A percentile compares a stretch with the other conserved stretches of the same genome.
Conservation (phyloP, 176 grass and related monocot species). For the Oryza nivara region DNA sequence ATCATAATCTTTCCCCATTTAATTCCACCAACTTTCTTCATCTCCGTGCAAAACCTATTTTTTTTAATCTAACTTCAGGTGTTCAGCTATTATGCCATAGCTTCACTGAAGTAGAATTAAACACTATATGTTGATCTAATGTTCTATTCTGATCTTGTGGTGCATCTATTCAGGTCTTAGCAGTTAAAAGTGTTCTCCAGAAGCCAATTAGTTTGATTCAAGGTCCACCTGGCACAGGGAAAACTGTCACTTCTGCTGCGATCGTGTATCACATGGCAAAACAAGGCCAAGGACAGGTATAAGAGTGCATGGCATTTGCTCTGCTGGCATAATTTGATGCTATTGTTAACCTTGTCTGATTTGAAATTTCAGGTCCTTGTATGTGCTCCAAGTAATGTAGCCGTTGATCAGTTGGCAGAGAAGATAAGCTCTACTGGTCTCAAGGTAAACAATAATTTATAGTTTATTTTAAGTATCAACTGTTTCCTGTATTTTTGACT, state of each 20-base stretch:
- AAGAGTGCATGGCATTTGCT: conserved; percentile 18
- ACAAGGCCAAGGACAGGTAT: conserved; percentile 99
- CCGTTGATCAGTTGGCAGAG: conserved; percentile 97
- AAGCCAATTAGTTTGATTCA: conserved; percentile 99
- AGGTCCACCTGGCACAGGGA: conserved; percentile 96
- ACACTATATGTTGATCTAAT: conserved; percentile 37
- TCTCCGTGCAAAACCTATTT: too few species aligned
- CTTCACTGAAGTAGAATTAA: background rate
- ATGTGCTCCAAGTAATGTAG: conserved; percentile 98
- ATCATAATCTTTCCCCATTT: too few species aligned
- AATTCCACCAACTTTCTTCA: too few species aligned
- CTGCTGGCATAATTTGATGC: conserved; percentile 15
- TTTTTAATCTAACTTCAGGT: background rate
- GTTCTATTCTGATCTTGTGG: background rate
- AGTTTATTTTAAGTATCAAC: background rate
- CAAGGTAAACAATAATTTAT: conserved; percentile 62
- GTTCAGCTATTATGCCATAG: background rate
- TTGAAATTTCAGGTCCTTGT: conserved; percentile 80
- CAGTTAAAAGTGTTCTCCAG: conserved; percentile 99
- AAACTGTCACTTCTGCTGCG: conserved; percentile 98
- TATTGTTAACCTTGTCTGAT: conserved; percentile 22
- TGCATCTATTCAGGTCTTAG: conserved; percentile 71
- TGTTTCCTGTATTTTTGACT: background rate
- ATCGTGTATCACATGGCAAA: conserved; percentile 99
- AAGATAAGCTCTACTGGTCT: conserved; percentile 98